phyloP scores from a whole-genome alignment of 1,284 basidiomycete species.

The Stygiomarasmius scandens region DNA sequence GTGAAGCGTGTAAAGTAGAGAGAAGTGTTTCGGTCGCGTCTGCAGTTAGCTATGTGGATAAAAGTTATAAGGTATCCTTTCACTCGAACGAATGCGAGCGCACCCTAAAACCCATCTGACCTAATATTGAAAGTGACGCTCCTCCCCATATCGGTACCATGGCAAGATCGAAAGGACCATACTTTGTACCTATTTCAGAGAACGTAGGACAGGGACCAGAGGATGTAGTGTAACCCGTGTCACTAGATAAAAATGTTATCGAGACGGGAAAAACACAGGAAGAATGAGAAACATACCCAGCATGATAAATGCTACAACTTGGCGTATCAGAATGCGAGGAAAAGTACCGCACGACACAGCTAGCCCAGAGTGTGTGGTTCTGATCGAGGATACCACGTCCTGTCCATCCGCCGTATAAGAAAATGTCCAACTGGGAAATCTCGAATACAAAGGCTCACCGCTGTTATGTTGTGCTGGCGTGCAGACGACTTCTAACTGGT shows the following conservation, averaged over 20 bases:
- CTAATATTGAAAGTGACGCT: not conserved
- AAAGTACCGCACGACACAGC: not conserved
- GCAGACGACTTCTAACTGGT: not conserved
- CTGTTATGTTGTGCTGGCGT: not conserved
- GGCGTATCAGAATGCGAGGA: not conserved
- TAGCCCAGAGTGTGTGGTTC: not conserved
- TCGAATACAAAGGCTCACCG: not conserved
- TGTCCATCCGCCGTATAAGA: not conserved
- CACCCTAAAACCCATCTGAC: not conserved
- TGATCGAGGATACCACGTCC: not conserved
- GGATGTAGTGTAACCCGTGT: not conserved
- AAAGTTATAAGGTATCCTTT: too few species aligned
- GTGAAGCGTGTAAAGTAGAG: constrained; percentile 30
- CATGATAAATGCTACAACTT: not conserved
- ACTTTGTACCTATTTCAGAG: not conserved
- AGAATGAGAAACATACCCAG: not conserved
- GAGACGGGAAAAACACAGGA: not conserved
- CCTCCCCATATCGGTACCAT: not conserved
- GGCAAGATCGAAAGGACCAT: not conserved
- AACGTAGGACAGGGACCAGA: not conserved
- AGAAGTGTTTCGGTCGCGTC: constrained; percentile 21
- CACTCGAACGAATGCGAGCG: not conserved
- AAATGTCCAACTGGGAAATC: not conserved
- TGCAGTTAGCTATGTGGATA: not conserved
- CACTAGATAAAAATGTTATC: not conserved